These are phyloP conservation scores for Furcasterigmium furcatum DNA, from an alignment of 2,329 filamentous ascomycete species.

Conservation along the genomic window DNA sequence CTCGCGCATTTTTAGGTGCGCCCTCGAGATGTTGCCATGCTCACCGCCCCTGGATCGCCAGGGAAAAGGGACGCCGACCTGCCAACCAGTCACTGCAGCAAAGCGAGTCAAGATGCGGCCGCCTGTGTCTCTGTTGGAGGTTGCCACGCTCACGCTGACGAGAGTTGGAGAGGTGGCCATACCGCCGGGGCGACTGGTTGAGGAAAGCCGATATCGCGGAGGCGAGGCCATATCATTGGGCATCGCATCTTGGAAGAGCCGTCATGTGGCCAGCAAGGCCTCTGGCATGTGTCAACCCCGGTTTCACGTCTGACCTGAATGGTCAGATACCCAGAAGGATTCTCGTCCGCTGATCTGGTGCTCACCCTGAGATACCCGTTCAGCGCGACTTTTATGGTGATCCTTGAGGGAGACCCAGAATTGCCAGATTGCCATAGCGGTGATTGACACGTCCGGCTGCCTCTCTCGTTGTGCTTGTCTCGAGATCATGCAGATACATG, in stretches of 20 bases:
- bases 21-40: background rate
- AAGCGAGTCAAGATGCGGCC: conserved; percentile 2
- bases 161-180: background rate
- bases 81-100: background rate
- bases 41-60: conserved; percentile 5
- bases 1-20: background rate
- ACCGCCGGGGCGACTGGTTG: background rate
- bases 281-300: background rate
- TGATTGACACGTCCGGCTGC: too few relatives aligned
- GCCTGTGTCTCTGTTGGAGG: conserved; percentile 11
- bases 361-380: too few relatives aligned
- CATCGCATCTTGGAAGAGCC: background rate
- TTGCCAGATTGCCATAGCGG: too few relatives aligned
- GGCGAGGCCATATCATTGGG: background rate
- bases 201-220: background rate
- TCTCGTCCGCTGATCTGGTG: too few relatives aligned
- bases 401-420: too few relatives aligned
- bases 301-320: background rate
- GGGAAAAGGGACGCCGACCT: background rate
- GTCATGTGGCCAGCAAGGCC: background rate
- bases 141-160: conserved; percentile 11
- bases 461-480: too few relatives aligned
- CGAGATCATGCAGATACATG: too few relatives aligned
- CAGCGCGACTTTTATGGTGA: too few relatives aligned
- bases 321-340: background rate